Evolutionary conservation across 2,329 filamentous ascomycete species (phyloP).

Genomic region (Beauveria sp.): DNA sequence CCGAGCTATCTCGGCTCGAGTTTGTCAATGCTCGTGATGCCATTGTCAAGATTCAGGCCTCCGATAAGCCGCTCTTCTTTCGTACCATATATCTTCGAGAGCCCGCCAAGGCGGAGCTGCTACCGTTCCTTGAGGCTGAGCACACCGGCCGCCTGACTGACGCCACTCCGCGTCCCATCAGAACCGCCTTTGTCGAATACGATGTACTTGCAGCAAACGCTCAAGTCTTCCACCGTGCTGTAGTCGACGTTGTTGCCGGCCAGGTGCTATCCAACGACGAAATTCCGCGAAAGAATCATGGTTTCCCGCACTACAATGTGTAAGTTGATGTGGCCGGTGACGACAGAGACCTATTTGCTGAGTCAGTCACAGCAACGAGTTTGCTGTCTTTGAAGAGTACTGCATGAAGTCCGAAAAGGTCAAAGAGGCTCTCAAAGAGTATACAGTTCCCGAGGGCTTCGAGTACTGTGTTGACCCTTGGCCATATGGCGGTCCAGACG

Average conservation of each 20-base stretch:
- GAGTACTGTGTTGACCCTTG: conserved; percentile 46
- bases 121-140: conserved; percentile 56
- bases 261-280: conserved; percentile 21
- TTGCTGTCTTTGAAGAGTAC: conserved; percentile 30
- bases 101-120: conserved; percentile 49
- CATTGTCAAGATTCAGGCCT: conserved; percentile 27
- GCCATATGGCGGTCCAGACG: conserved; percentile 53
- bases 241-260: conserved; percentile 30
- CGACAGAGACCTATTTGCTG: not conserved
- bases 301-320: conserved; percentile 31
- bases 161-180: conserved; percentile 33
- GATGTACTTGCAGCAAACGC: conserved; percentile 28
- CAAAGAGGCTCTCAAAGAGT: conserved; percentile 38
- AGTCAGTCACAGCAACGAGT: conserved; percentile 26
- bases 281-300: conserved; percentile 17
- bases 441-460: conserved; percentile 37
- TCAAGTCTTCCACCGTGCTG: conserved; percentile 27
- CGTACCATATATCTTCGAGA: conserved; percentile 59
- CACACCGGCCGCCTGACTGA: conserved; percentile 41
- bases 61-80: conserved; percentile 26
- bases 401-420: conserved; percentile 38
- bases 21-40: conserved; percentile 38
- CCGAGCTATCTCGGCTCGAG: conserved; percentile 42
- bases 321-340: conserved; percentile 13
- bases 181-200: conserved; percentile 39